These are phyloP conservation scores for Penicillium crustosum DNA, from an alignment of 2,329 filamentous ascomycete genomes.

Conservation along the genomic window DNA sequence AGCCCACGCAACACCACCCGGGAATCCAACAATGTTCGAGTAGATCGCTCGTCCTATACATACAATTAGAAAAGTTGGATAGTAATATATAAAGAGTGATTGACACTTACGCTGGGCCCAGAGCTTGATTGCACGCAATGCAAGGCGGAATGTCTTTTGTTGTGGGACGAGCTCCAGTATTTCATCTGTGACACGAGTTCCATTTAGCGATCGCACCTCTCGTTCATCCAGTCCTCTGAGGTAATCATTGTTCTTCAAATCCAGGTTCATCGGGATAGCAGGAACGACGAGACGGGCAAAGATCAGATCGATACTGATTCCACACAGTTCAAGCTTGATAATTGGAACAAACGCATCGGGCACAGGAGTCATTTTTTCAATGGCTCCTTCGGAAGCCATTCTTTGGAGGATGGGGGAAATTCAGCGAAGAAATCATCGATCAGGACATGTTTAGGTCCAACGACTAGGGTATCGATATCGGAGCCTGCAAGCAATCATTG, in stretches of 20 bases:
- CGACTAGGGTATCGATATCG: conserved; percentile 94
- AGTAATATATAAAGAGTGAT: neutral
- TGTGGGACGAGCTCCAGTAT: conserved; percentile 88
- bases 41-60: conserved; percentile 74
- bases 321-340: conserved; percentile 90
- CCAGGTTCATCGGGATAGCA: conserved; percentile 69
- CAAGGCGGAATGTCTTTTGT: conserved; percentile 82
- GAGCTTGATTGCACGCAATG: conserved; percentile 87
- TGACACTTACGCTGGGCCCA: conserved; percentile 72
- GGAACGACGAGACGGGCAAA: conserved; percentile 73
- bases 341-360: conserved; percentile 92
- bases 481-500: conserved; percentile 59
- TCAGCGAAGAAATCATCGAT: conserved; percentile 89
- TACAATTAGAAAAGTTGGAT: conserved; percentile 3
- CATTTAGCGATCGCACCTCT: conserved; percentile 87
- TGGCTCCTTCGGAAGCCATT: conserved; percentile 73
- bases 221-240: conserved; percentile 82
- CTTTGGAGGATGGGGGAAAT: conserved; percentile 77
- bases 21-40: conserved; percentile 93
- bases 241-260: conserved; percentile 78
- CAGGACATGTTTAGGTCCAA: conserved; percentile 84
- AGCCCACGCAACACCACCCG: conserved; percentile 95
- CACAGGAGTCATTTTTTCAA: conserved; percentile 81
- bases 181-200: conserved; percentile 90
- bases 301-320: conserved; percentile 93